Evolutionary conservation across 1,139 yeast species (phyloP).

Genomic region (Kluyveromyces marxianus): DNA sequence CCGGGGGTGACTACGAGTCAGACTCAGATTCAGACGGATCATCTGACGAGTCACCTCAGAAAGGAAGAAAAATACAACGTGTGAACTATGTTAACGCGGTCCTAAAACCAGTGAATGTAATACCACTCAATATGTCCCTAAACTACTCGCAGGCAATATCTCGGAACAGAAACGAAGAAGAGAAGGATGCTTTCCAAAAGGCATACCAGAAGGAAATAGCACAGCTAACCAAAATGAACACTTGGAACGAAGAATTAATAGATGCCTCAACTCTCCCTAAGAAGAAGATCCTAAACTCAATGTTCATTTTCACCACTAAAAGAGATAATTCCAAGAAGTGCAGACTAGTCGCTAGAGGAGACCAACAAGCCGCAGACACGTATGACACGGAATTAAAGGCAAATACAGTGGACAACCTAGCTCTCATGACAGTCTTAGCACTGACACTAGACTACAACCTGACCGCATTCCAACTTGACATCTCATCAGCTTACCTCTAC

Average conservation of each 20-base stretch:
- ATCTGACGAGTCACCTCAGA: not conserved
- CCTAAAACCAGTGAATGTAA: not conserved
- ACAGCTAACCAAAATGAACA: slow-evolving; percentile 9
- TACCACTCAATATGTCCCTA: not conserved
- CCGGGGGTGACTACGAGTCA: not conserved
- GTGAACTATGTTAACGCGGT: not conserved
- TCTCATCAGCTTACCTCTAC: slow-evolving; percentile 13
- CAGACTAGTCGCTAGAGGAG: slow-evolving; percentile 12
- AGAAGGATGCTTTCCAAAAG: not conserved
- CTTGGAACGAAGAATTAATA: slow-evolving; percentile 6
- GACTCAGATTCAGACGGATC: not conserved
- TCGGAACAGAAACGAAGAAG: slow-evolving; percentile 1
- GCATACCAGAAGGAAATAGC: slow-evolving; percentile 9
- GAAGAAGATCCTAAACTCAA: slow-evolving; percentile 6
- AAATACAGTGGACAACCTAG: slow-evolving; percentile 11
- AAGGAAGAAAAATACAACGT: not conserved
- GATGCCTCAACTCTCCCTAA: not conserved
- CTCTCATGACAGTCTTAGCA: slow-evolving; percentile 10
- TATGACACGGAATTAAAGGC: slow-evolving; percentile 7
- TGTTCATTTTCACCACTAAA: slow-evolving; percentile 12
- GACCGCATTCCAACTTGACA: slow-evolving; percentile 10
- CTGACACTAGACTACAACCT: slow-evolving; percentile 7
- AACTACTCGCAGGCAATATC: slow-evolving; percentile 7
- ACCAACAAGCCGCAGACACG: slow-evolving; percentile 10
- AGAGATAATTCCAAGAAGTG: slow-evolving; percentile 11